Evolutionary conservation across 768 basidiomycete genomes (phyloP).

Genomic region (Psilocybe azurescens): DNA sequence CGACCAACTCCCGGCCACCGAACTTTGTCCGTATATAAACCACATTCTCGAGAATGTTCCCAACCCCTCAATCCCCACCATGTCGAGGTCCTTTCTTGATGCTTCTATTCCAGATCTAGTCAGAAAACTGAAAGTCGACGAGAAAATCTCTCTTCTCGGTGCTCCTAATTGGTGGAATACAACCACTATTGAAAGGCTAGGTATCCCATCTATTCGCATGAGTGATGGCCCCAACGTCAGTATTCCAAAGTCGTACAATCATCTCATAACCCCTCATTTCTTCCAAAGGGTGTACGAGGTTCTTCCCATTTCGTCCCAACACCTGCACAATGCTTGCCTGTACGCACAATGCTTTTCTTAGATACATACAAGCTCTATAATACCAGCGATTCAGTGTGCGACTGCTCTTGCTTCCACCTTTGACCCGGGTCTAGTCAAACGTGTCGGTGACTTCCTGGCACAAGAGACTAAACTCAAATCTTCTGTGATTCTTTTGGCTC

Average conservation of each 20-base stretch:
- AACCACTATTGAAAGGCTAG: conserved; percentile 55
- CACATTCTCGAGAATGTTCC: conserved; percentile 11
- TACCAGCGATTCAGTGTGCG: conserved; percentile 51
- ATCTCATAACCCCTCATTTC: neutral
- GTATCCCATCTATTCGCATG: conserved; percentile 73
- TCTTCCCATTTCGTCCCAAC: conserved; percentile 68
- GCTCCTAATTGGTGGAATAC: conserved; percentile 81
- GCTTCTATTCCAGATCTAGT: conserved; percentile 59
- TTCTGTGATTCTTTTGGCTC: conserved; percentile 67
- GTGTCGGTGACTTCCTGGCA: conserved; percentile 64
- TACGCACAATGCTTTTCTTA: conserved; percentile 30
- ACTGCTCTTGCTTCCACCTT: conserved; percentile 77
- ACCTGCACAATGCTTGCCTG: conserved; percentile 70
- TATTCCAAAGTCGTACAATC: neutral
- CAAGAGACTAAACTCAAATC: conserved; percentile 71
- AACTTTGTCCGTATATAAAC: conserved; percentile 20
- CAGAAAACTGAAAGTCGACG: conserved; percentile 57
- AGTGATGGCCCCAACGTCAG: conserved; percentile 71
- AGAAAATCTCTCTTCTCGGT: conserved; percentile 67
- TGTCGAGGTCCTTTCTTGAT: conserved; percentile 53
- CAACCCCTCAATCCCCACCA: conserved; percentile 28
- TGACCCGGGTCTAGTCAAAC: conserved; percentile 58
- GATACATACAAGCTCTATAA: conserved; percentile 7
- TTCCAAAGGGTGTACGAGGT: conserved; percentile 64
- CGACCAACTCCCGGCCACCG: conserved; percentile 7